Conservation (phyloP, 805 yeast species). For the Maudiozyma barnettii region DNA sequence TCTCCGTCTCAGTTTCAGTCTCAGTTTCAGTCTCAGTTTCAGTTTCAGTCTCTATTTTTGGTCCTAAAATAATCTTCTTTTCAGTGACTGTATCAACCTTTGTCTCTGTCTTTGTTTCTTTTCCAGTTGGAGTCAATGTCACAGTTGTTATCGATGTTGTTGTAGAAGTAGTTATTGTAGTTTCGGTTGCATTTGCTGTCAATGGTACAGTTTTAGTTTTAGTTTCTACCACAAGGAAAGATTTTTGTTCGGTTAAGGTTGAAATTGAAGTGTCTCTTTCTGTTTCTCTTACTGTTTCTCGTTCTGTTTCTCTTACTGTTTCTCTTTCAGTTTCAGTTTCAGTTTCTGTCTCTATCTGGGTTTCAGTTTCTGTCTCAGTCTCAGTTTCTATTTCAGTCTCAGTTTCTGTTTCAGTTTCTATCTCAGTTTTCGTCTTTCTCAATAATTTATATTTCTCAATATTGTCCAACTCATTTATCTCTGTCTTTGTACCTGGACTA, state of each 20-base stretch:
- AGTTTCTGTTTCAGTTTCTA: slow-evolving; percentile 3
- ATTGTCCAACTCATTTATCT: too few relatives aligned
- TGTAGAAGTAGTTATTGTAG: too few relatives aligned
- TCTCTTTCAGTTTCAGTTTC: slow-evolving; percentile 5
- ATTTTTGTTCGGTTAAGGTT: too few relatives aligned
- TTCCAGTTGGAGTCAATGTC: slow-evolving; percentile 5
- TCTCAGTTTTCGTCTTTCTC: slow-evolving; percentile 9
- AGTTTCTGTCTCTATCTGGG: not conserved
- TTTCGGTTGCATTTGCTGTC: too few relatives aligned
- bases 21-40: slow-evolving; percentile 5
- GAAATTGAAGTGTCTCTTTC: too few relatives aligned
- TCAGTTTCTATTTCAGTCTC: not conserved
- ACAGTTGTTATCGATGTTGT: too few relatives aligned
- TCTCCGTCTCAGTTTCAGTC: slow-evolving; percentile 5
- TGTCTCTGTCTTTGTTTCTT: slow-evolving; percentile 16
- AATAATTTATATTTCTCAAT: not conserved
- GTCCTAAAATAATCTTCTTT: not conserved
- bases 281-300: too few relatives aligned
- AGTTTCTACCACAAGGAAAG: too few relatives aligned
- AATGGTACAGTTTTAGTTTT: slow-evolving; percentile 1
- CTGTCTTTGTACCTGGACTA: too few relatives aligned
- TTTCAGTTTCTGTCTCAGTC: slow-evolving; percentile 1
- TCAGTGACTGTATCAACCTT: slow-evolving; percentile 8
- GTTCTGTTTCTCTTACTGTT: too few relatives aligned
- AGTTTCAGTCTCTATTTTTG: not conserved